These are phyloP conservation scores for Cryptosporidium muris DNA, from an alignment of 169 alveolate genomes.

Conservation along the genomic window DNA sequence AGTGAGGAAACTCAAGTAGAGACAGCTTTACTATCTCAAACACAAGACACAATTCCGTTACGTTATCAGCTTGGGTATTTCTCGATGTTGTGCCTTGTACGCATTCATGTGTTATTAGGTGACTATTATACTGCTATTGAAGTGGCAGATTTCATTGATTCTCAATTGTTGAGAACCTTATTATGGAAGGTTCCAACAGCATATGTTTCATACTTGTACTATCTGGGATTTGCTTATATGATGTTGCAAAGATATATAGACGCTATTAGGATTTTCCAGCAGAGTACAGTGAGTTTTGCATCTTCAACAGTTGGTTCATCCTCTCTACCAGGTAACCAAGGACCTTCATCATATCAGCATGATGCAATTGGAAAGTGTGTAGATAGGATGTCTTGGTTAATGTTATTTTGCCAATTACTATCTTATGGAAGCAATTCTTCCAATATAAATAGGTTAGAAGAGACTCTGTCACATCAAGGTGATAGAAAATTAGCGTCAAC, in stretches of 20 bases:
- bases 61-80: constrained; percentile 49
- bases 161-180: constrained; percentile 36
- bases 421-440: constrained; percentile 58
- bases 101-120: constrained; percentile 46
- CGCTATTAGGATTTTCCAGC: constrained; percentile 66
- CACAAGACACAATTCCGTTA: constrained; percentile 18
- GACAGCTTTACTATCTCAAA: neutral
- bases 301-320: constrained; percentile 17
- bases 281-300: constrained; percentile 62
- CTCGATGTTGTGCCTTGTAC: constrained; percentile 31
- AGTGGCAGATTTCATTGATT: constrained; percentile 27
- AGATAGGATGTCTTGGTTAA: constrained; percentile 67
- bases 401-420: constrained; percentile 57
- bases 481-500: constrained; percentile 30
- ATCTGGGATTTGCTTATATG: constrained; percentile 50
- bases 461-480: constrained; percentile 57
- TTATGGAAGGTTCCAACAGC: constrained; percentile 57
- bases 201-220: constrained; percentile 65
- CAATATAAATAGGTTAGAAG: constrained; percentile 48
- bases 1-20: constrained; percentile 13
- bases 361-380: constrained; percentile 69
- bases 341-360: constrained; percentile 60
- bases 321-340: neutral
- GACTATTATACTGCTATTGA: constrained; percentile 59
- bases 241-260: constrained; percentile 68